phyloP scores from a whole-genome alignment of 1,284 basidiomycete species.

The Pseudozyma hubeiensis region DNA sequence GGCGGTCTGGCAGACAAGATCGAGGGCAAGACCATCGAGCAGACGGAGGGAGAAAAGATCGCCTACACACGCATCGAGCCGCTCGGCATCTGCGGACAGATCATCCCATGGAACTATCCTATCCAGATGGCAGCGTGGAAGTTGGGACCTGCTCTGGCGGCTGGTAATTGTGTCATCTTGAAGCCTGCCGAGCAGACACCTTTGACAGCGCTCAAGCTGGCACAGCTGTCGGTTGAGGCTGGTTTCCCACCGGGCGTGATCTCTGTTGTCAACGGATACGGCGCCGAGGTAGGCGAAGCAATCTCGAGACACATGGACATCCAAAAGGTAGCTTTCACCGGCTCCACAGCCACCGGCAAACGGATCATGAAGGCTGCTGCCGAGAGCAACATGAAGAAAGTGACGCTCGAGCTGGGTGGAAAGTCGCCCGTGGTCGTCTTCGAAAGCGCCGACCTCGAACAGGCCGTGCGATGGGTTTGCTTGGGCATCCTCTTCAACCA shows the following conservation, averaged over 20 bases:
- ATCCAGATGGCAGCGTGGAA: constrained; percentile 69
- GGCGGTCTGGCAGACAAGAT: constrained; percentile 80
- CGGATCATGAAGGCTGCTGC: constrained; percentile 83
- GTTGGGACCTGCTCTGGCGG: constrained; percentile 72
- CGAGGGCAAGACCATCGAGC: constrained; percentile 79
- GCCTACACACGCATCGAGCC: constrained; percentile 83
- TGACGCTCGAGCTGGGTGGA: constrained; percentile 81
- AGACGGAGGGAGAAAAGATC: constrained; percentile 80
- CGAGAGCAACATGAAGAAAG: constrained; percentile 84
- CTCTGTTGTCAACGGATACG: constrained; percentile 82
- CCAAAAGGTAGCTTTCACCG: constrained; percentile 74
- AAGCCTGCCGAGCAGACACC: constrained; percentile 80
- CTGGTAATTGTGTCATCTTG: constrained; percentile 70
- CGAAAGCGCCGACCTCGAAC: constrained; percentile 72
- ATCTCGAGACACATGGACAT: constrained; percentile 75
- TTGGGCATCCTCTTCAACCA: constrained; percentile 82
- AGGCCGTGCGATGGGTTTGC: constrained; percentile 73
- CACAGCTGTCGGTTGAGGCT: constrained; percentile 79
- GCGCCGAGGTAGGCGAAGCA: constrained; percentile 80
- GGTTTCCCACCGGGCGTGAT: constrained; percentile 82
- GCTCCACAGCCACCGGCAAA: constrained; percentile 77
- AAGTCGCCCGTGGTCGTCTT: constrained; percentile 87
- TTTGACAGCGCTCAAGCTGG: constrained; percentile 76
- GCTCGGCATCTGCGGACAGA: constrained; percentile 79
- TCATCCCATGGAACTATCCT: constrained; percentile 77